Conservation (phyloP, 352 stramenopile species). For the Phytophthora aleatoria region DNA sequence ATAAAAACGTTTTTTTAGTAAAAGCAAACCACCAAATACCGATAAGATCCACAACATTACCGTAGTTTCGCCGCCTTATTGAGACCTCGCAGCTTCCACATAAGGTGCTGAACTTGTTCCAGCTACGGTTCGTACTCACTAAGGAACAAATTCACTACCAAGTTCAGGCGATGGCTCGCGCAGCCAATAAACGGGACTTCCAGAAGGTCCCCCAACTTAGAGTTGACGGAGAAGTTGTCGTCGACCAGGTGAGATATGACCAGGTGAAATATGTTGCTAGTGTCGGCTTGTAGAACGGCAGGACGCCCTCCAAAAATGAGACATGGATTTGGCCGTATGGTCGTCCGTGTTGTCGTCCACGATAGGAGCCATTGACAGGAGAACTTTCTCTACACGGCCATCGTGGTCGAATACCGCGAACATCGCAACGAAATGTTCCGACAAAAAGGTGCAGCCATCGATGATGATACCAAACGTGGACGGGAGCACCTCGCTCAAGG, state of each 20-base stretch:
- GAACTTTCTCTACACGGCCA: not conserved
- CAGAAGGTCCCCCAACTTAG: not conserved
- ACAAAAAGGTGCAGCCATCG: not conserved
- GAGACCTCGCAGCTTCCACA: constrained; percentile 8
- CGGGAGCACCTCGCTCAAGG: no score
- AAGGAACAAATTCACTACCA: constrained; percentile 2
- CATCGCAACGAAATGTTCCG: constrained; percentile 2
- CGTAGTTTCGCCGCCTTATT: not conserved
- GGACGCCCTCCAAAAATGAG: not conserved
- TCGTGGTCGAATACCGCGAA: constrained; percentile 9
- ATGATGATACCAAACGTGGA: not conserved
- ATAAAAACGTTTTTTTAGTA: not conserved
- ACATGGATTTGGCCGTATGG: not conserved
- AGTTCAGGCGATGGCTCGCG: not conserved
- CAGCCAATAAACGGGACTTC: constrained; percentile 6
- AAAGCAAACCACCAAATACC: not conserved
- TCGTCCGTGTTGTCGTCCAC: not conserved
- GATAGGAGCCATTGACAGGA: not conserved
- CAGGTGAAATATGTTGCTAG: no score
- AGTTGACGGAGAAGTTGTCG: constrained; percentile 13
- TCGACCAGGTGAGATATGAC: no score
- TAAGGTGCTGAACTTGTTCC: constrained; percentile 5
- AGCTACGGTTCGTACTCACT: constrained; percentile 4
- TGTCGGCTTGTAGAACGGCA: not conserved
- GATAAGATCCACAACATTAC: not conserved